Conservation (phyloP, 805 yeast genomes). For the Ogataea salicorniae region DNA sequence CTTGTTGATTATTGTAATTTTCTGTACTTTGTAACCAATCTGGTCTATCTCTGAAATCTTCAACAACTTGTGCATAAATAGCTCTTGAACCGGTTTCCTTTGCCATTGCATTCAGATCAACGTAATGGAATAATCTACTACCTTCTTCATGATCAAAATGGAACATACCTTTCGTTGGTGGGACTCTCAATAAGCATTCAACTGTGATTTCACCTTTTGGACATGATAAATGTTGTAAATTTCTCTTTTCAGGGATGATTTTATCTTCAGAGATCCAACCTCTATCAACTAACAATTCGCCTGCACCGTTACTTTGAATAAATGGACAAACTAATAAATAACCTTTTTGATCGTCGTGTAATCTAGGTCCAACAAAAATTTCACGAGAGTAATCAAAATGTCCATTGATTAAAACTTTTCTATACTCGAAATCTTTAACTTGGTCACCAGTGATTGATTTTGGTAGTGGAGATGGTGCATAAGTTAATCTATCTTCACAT, state of each 20-base stretch:
- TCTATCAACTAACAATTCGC: constrained; percentile 75
- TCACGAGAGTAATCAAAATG: constrained; percentile 80
- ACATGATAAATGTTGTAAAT: constrained; percentile 61
- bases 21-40: constrained; percentile 31
- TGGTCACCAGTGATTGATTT: constrained; percentile 56
- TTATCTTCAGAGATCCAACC: constrained; percentile 85
- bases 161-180: constrained; percentile 54
- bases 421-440: constrained; percentile 71
- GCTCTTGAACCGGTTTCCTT: constrained; percentile 60
- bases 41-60: constrained; percentile 61
- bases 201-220: constrained; percentile 71
- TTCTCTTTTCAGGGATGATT: constrained; percentile 48
- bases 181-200: constrained; percentile 66
- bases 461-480: constrained; percentile 71
- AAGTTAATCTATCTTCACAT: constrained; percentile 76
- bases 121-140: constrained; percentile 66
- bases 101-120: constrained; percentile 82
- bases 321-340: constrained; percentile 80
- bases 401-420: constrained; percentile 75
- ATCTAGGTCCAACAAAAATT: constrained; percentile 87
- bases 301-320: constrained; percentile 65
- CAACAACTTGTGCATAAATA: constrained; percentile 68
- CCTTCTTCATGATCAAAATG: constrained; percentile 69
- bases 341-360: constrained; percentile 68
- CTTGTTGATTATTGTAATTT: constrained; percentile 1